phyloP scores from a whole-genome alignment of 1,284 basidiomycete species.

The Cryptococcus amylolentus region DNA sequence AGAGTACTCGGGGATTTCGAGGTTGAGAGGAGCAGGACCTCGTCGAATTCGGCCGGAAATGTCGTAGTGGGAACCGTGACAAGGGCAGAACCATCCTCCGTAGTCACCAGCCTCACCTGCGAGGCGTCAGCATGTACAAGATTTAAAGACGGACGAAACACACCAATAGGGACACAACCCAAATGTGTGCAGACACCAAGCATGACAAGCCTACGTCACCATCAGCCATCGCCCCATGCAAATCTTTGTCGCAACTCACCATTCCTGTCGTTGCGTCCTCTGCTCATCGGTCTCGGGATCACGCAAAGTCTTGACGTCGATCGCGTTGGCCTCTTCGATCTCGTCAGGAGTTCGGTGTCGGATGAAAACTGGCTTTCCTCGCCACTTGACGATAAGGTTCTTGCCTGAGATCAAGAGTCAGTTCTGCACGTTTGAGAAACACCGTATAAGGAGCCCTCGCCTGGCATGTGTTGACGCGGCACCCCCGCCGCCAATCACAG shows the following conservation, averaged over 20 bases:
- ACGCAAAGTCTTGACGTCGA: constrained; percentile 81
- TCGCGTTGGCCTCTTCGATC: constrained; percentile 85
- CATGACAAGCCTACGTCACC: constrained; percentile 66
- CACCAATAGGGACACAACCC: constrained; percentile 91
- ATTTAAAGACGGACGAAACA: constrained; percentile 2
- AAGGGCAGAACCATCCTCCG: constrained; percentile 98
- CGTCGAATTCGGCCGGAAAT: constrained; percentile 83
- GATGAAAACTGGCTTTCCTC: constrained; percentile 99
- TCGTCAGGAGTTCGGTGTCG: constrained; percentile 90
- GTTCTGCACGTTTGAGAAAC: background rate
- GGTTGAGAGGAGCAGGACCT: constrained; percentile 91
- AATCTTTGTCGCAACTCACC: constrained; percentile 54
- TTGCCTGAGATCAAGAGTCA: constrained; percentile 26
- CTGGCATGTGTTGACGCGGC: constrained; percentile 4
- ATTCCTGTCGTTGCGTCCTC: constrained; percentile 91
- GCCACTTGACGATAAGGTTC: constrained; percentile 92
- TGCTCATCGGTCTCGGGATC: constrained; percentile 90
- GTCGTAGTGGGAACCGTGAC: constrained; percentile 96
- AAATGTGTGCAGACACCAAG: constrained; percentile 97
- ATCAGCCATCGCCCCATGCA: background rate
- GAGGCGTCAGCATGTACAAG: background rate
- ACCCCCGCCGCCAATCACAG: background rate
- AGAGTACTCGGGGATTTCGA: constrained; percentile 84
- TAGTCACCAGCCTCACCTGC: constrained; percentile 90
- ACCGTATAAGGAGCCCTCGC: background rate